Conservation (phyloP, 2,329 filamentous ascomycete genomes). For the Colletotrichum magnum region DNA sequence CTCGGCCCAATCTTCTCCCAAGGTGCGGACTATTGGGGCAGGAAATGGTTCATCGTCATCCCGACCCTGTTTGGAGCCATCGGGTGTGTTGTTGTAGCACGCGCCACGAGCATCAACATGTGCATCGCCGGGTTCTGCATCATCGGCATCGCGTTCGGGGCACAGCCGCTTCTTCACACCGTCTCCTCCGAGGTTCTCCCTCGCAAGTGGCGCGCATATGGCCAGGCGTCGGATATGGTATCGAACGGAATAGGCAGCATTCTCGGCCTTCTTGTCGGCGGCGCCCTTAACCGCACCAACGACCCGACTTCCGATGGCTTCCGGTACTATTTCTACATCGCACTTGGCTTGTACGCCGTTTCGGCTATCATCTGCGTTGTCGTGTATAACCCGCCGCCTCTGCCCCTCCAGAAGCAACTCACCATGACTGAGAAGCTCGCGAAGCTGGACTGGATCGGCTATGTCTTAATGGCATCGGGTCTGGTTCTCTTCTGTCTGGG, state of each 20-base stretch:
- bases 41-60: constrained; percentile 56
- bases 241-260: constrained; percentile 56
- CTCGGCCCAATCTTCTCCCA: constrained; percentile 53
- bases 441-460: constrained; percentile 57
- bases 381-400: constrained; percentile 52
- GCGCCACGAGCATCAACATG: constrained; percentile 52
- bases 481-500: constrained; percentile 56
- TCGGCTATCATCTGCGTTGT: constrained; percentile 47
- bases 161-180: constrained; percentile 55
- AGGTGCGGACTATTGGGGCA: constrained; percentile 59
- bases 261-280: constrained; percentile 52
- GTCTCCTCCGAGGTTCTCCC: constrained; percentile 56
- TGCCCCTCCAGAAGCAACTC: constrained; percentile 46
- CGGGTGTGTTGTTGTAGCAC: constrained; percentile 53
- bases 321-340: constrained; percentile 54
- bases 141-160: constrained; percentile 52
- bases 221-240: constrained; percentile 51
- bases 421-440: constrained; percentile 50
- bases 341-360: constrained; percentile 47
- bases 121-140: constrained; percentile 55
- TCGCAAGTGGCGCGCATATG: constrained; percentile 46
- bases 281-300: constrained; percentile 49
- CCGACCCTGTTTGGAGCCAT: constrained; percentile 51
- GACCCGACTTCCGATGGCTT: constrained; percentile 52
- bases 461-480: constrained; percentile 50